These are phyloP conservation scores for Hygrophorus russula DNA, from an alignment of 768 basidiomycete species.

Conservation along the genomic window DNA sequence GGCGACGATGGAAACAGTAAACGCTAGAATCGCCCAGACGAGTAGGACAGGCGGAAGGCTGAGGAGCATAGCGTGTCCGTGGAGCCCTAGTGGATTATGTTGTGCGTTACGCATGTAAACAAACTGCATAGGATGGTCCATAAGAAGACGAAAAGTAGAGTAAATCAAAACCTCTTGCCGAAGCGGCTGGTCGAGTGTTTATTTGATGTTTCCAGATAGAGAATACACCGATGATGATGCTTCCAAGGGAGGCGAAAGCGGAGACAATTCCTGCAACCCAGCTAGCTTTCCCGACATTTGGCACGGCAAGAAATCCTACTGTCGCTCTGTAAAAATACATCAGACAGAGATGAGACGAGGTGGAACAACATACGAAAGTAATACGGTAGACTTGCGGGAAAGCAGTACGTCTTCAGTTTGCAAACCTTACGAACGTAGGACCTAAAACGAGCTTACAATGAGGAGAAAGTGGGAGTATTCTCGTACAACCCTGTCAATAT, in stretches of 20 bases:
- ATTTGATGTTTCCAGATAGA: constrained; percentile 1
- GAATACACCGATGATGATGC: constrained; percentile 1
- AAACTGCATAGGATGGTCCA: background rate
- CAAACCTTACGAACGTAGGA: background rate
- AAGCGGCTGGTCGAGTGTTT: background rate
- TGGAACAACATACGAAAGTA: no score
- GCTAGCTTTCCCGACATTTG: background rate
- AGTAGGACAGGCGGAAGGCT: background rate
- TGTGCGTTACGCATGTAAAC: background rate
- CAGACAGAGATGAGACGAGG: no score
- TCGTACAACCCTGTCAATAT: constrained; percentile 37
- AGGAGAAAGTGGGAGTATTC: constrained; percentile 49
- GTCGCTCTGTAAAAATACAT: background rate
- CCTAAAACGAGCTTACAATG: constrained; percentile 26
- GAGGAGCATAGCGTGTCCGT: background rate
- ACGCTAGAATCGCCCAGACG: constrained; percentile 26
- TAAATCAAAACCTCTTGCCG: background rate
- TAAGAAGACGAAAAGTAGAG: background rate
- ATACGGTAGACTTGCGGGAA: no score
- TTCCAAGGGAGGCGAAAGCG: background rate
- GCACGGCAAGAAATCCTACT: background rate
- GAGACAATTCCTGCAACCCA: background rate
- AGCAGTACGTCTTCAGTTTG: constrained; percentile 21
- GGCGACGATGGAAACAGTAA: constrained; percentile 33
- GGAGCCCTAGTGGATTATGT: no score